A percentile compares a stretch with the other conserved stretches of the same genome.
Conservation (phyloP, 306 rosid genomes). For the Trifolium pratense region DNA sequence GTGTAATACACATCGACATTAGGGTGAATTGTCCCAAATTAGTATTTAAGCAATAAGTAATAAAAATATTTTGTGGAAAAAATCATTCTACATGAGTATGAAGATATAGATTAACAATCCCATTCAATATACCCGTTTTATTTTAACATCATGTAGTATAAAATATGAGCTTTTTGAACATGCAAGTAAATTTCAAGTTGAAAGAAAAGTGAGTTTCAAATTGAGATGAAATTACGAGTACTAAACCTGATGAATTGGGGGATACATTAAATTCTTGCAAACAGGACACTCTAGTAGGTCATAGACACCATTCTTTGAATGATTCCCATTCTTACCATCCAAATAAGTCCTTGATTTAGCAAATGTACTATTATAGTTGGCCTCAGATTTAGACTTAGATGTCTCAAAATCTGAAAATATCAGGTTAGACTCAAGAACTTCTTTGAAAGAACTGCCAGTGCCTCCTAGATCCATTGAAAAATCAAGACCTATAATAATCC, state of each 20-base stretch:
- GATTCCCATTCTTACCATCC: constrained; percentile 60
- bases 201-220: not conserved
- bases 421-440: constrained; percentile 60
- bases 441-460: constrained; percentile 64
- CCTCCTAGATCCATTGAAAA: constrained; percentile 70
- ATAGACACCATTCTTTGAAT: constrained; percentile 76
- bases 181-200: not conserved
- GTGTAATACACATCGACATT: not conserved
- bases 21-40: not conserved
- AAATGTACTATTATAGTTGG: constrained; percentile 46
- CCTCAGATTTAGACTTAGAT: constrained; percentile 57
- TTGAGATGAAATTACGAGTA: constrained; percentile 25
- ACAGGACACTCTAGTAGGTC: constrained; percentile 90
- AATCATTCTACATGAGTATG: not conserved
- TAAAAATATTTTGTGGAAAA: not conserved
- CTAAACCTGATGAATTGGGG: constrained; percentile 90
- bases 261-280: constrained; percentile 88
- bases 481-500: constrained; percentile 41
- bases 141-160: not conserved
- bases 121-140: constrained; percentile 7
- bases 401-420: constrained; percentile 61
- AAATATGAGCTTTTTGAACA: not conserved
- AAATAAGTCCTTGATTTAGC: constrained; percentile 48
- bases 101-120: constrained; percentile 2
- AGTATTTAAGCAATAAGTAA: not conserved